Conservation (phyloP, 495 filamentous ascomycete genomes). For the Talaromyces thailandensis region DNA sequence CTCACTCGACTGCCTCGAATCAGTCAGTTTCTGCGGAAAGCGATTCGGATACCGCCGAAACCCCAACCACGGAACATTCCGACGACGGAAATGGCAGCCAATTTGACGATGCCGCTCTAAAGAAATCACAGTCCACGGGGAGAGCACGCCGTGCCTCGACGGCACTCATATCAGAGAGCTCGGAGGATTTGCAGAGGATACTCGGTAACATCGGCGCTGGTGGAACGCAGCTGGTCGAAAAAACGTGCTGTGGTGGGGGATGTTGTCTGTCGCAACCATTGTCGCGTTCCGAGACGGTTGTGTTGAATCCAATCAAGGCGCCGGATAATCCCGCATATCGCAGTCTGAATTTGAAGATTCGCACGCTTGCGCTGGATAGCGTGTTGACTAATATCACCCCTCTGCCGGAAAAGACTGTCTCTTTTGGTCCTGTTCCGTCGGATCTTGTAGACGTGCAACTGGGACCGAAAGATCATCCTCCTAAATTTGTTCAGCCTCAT, state of each 20-base stretch:
- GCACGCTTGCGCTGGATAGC: conserved; percentile 57
- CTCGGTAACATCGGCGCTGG: conserved; percentile 34
- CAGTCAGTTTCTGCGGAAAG: conserved; percentile 18
- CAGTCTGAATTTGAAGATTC: conserved; percentile 66
- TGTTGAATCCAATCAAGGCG: conserved; percentile 46
- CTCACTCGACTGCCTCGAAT: background rate
- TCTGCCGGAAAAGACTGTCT: conserved; percentile 65
- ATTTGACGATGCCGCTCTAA: conserved; percentile 9
- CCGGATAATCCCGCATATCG: conserved; percentile 81
- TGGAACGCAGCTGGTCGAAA: conserved; percentile 45
- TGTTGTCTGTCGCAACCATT: conserved; percentile 69
- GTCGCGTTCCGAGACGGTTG: conserved; percentile 43
- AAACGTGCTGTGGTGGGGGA: conserved; percentile 81
- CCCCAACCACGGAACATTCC: conserved; percentile 44
- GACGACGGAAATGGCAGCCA: conserved; percentile 33
- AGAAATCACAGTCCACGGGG: conserved; percentile 21
- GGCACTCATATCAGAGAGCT: conserved; percentile 65
- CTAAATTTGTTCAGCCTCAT: conserved; percentile 88
- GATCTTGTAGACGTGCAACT: conserved; percentile 24
- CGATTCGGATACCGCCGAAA: conserved; percentile 38
- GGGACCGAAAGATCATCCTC: conserved; percentile 52
- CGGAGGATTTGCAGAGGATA: conserved; percentile 64
- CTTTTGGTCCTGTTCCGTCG: conserved; percentile 44
- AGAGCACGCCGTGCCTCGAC: conserved; percentile 66
- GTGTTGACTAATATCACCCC: conserved; percentile 59